Evolutionary conservation across 139 green algal species (phyloP).

Genomic region (Desmodesmus armatus): DNA sequence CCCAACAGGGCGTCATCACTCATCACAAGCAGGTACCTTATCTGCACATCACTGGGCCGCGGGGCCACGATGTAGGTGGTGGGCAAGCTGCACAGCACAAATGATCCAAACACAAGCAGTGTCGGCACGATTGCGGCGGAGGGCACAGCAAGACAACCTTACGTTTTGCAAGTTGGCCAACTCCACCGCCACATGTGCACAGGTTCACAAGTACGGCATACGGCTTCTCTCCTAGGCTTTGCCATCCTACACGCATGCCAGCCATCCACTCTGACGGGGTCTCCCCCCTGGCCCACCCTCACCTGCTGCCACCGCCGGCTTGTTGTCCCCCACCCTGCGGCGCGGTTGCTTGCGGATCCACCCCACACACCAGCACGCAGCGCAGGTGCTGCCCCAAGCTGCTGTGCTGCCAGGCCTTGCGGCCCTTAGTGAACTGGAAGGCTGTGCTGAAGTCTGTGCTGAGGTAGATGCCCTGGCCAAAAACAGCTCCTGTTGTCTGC

Average conservation of each 20-base stretch:
- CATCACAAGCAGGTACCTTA: constrained; percentile 35
- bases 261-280: not conserved
- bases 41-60: not conserved
- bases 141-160: too few relatives aligned
- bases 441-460: not conserved
- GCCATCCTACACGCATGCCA: not conserved
- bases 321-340: not conserved
- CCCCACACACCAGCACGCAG: constrained; percentile 40
- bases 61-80: constrained; percentile 17
- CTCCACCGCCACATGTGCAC: too few relatives aligned
- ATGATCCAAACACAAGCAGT: not conserved
- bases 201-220: too few relatives aligned
- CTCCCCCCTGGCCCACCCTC: not conserved
- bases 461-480: constrained; percentile 36
- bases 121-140: not conserved
- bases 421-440: not conserved
- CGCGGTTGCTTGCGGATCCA: not conserved
- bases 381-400: constrained; percentile 17
- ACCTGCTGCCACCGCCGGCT: not conserved
- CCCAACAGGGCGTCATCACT: constrained; percentile 29
- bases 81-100: constrained; percentile 28
- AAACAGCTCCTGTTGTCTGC: constrained; percentile 22
- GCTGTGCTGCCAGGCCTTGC: constrained; percentile 19
- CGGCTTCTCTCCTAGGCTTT: too few relatives aligned
- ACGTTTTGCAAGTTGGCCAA: too few relatives aligned